Conservation (phyloP, 345 rosid genomes). For the Nephelium lappaceum region DNA sequence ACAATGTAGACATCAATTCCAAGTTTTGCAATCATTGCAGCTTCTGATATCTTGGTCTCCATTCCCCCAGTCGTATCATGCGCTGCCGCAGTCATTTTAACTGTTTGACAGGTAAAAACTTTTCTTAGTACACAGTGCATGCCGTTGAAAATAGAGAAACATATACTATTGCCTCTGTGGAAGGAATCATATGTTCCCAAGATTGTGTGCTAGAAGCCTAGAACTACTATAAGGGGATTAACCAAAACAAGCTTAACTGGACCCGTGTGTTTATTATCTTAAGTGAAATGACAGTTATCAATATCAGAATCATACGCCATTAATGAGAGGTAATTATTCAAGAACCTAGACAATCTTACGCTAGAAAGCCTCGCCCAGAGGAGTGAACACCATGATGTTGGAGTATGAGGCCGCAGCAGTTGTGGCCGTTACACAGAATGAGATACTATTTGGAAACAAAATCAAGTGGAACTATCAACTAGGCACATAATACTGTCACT, state of each 20-base stretch:
- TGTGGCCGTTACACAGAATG: neutral
- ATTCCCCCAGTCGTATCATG: conserved; percentile 98
- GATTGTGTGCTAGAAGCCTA: neutral
- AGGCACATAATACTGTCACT: too few species aligned
- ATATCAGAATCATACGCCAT: too few species aligned
- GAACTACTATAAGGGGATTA: too few species aligned
- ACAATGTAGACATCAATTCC: conserved; percentile 92
- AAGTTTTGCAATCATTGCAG: conserved; percentile 86
- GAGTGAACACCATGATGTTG: neutral
- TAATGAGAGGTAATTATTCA: too few species aligned
- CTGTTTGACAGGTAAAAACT: conserved; percentile 40
- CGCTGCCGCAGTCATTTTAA: conserved; percentile 74
- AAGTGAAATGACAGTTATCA: too few species aligned
- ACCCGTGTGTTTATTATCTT: too few species aligned
- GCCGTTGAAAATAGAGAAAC: neutral
- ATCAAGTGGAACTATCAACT: neutral
- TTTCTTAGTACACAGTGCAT: too few species aligned
- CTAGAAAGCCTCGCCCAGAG: too few species aligned
- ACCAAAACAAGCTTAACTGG: too few species aligned
- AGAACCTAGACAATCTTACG: too few species aligned
- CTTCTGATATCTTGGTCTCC: conserved; percentile 87
- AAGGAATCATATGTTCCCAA: neutral
- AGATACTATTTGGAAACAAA: neutral
- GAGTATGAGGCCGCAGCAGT: neutral
- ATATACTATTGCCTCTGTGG: neutral